Evolutionary conservation across 495 filamentous ascomycete species (phyloP).

Genomic region (Neurospora sp.): DNA sequence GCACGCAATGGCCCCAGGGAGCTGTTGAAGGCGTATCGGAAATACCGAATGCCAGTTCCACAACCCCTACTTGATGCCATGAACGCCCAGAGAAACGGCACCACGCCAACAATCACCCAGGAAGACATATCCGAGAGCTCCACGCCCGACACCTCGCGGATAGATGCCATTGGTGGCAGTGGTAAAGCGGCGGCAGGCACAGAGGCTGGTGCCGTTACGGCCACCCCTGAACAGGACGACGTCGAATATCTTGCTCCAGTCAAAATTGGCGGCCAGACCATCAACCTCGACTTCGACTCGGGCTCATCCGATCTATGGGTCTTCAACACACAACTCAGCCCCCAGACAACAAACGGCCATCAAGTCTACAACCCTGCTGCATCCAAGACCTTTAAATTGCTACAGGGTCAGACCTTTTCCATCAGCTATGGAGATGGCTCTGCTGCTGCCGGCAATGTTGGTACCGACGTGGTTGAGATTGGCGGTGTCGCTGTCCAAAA

Average conservation of each 20-base stretch:
- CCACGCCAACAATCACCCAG: not conserved
- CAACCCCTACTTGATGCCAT: slow-evolving; percentile 28
- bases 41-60: slow-evolving; percentile 47
- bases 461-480: slow-evolving; percentile 62
- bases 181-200: not conserved
- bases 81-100: slow-evolving; percentile 11
- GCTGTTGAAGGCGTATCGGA: slow-evolving; percentile 52
- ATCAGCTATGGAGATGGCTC: slow-evolving; percentile 71
- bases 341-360: slow-evolving; percentile 37
- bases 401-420: slow-evolving; percentile 41
- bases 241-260: slow-evolving; percentile 64
- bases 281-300: slow-evolving; percentile 75
- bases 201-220: slow-evolving; percentile 42
- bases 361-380: slow-evolving; percentile 51
- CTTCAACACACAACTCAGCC: slow-evolving; percentile 54
- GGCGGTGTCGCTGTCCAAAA: slow-evolving; percentile 56
- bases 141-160: slow-evolving; percentile 19
- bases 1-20: slow-evolving; percentile 44
- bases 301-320: slow-evolving; percentile 82
- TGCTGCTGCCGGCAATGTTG: slow-evolving; percentile 54
- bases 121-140: not conserved
- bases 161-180: not conserved
- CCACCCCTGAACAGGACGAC: slow-evolving; percentile 51
- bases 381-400: slow-evolving; percentile 41
- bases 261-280: slow-evolving; percentile 58